A percentile compares a stretch with the other conserved stretches of the same genome.
Evolutionary conservation across 2,329 filamentous ascomycete species (phyloP).

Genomic region (Immersiporthe knoxdaviesiana): DNA sequence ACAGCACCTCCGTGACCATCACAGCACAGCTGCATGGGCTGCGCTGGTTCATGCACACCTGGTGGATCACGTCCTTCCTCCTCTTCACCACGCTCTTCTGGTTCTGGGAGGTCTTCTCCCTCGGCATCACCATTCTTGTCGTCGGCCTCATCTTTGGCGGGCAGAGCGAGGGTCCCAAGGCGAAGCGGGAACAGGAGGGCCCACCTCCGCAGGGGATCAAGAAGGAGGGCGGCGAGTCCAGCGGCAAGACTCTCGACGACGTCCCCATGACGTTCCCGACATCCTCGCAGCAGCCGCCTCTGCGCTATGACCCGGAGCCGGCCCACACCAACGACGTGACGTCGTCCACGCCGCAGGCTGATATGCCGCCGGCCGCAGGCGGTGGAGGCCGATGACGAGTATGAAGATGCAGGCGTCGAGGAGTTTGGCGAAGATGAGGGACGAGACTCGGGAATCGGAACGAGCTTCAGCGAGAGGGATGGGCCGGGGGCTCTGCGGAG

Average conservation of each 20-base stretch:
- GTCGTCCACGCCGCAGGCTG: not conserved
- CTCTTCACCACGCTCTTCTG: slow-evolving; percentile 76
- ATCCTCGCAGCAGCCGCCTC: slow-evolving; percentile 24
- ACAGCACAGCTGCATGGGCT: slow-evolving; percentile 77
- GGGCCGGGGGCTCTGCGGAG: slow-evolving; percentile 15
- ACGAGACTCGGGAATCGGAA: slow-evolving; percentile 57
- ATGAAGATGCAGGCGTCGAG: slow-evolving; percentile 33
- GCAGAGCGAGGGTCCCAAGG: slow-evolving; percentile 22
- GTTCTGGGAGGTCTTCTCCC: slow-evolving; percentile 70
- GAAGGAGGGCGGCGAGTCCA: slow-evolving; percentile 4
- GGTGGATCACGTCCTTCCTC: slow-evolving; percentile 70
- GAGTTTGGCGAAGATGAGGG: slow-evolving; percentile 35
- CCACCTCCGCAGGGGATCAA: slow-evolving; percentile 17
- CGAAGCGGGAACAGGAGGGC: slow-evolving; percentile 30
- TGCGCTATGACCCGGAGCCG: slow-evolving; percentile 35
- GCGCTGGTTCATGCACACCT: slow-evolving; percentile 84
- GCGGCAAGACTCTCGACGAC: slow-evolving; percentile 20
- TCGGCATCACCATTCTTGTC: slow-evolving; percentile 66
- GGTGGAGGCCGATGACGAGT: slow-evolving; percentile 42
- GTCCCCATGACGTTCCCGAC: slow-evolving; percentile 31
- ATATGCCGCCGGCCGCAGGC: slow-evolving; percentile 32
- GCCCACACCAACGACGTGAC: slow-evolving; percentile 23
- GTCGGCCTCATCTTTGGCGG: slow-evolving; percentile 45
- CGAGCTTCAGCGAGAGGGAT: slow-evolving; percentile 48
- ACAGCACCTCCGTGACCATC: slow-evolving; percentile 69